A percentile compares a stretch with the other conserved stretches of the same genome.
phyloP scores from a whole-genome alignment of 257 asterid species.

The Avicennia marina region DNA sequence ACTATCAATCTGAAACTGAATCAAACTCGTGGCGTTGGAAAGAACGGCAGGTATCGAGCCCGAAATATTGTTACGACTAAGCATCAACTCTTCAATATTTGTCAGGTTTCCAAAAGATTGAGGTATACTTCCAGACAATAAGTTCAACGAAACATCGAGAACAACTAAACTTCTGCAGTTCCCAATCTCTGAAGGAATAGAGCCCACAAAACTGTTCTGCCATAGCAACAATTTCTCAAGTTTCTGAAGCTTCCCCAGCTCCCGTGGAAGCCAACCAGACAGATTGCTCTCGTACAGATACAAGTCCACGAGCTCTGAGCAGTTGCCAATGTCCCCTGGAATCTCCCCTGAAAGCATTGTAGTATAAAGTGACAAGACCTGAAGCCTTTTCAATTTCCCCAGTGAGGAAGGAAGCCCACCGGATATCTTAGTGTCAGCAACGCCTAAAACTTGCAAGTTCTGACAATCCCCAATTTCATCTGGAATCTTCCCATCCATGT shows the following conservation, averaged over 20 bases:
- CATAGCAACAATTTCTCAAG: conserved; percentile 59
- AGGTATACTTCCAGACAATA: conserved; percentile 48
- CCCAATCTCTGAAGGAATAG: conserved; percentile 55
- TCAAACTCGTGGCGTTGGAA: conserved; percentile 47
- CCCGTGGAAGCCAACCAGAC: conserved; percentile 55
- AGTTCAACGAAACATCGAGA: conserved; percentile 57
- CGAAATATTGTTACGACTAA: conserved; percentile 63
- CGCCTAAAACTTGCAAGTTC: conserved; percentile 49
- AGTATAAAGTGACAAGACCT: conserved; percentile 53
- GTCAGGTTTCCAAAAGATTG: conserved; percentile 52
- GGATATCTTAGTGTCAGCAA: conserved; percentile 66
- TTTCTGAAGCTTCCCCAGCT: conserved; percentile 62
- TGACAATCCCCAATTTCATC: conserved; percentile 49
- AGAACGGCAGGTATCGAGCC: conserved; percentile 63
- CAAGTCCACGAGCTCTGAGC: conserved; percentile 58
- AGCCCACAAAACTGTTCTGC: conserved; percentile 59
- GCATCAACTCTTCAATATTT: conserved; percentile 55
- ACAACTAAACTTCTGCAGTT: conserved; percentile 42
- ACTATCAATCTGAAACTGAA: conserved; percentile 59
- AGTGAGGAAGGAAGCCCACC: conserved; percentile 55
- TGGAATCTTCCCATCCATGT: conserved; percentile 54
- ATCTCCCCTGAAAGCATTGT: conserved; percentile 71
- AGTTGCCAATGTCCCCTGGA: conserved; percentile 58
- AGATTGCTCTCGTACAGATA: conserved; percentile 57
- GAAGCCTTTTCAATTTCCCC: conserved; percentile 52